phyloP scores from a whole-genome alignment of 2,329 filamentous ascomycete species.

The Hypomyces rosellus region DNA sequence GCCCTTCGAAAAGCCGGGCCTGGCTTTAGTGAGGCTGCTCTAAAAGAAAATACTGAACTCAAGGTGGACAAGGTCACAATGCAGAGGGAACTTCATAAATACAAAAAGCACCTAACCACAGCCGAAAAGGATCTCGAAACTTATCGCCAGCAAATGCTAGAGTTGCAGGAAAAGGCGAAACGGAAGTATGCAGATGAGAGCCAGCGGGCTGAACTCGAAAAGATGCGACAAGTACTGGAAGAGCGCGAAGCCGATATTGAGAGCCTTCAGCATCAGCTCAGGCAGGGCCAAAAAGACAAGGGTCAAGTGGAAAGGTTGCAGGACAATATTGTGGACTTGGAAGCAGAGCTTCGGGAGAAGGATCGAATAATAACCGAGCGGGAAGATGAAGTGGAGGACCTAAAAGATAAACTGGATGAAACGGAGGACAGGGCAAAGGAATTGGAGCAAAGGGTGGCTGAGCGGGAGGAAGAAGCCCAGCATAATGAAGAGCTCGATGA shows the following conservation, averaged over 20 bases:
- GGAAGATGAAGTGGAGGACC: constrained; percentile 66
- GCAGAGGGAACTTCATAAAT: constrained; percentile 77
- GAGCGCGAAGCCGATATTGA: constrained; percentile 56
- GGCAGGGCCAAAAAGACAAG: constrained; percentile 48
- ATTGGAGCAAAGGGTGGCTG: constrained; percentile 42
- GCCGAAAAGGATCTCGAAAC: constrained; percentile 83
- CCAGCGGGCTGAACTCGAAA: constrained; percentile 55
- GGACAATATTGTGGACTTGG: constrained; percentile 69
- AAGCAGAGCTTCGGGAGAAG: constrained; percentile 69
- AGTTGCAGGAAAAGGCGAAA: constrained; percentile 76
- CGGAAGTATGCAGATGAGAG: constrained; percentile 66
- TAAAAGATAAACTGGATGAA: constrained; percentile 51
- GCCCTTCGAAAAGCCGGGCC: constrained; percentile 80
- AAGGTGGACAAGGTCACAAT: constrained; percentile 90
- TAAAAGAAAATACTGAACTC: constrained; percentile 92
- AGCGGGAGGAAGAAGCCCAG: constrained; percentile 52
- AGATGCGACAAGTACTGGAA: constrained; percentile 49
- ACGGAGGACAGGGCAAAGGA: constrained; percentile 54
- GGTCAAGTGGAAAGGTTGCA: constrained; percentile 60
- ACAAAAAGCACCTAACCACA: constrained; percentile 74
- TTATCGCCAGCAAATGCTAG: constrained; percentile 74
- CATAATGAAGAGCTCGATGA: constrained; percentile 47
- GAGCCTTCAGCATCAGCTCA: constrained; percentile 53
- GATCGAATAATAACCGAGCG: constrained; percentile 66
- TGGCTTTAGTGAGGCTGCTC: constrained; percentile 79